These are phyloP conservation scores for Sporothrix humicola DNA, from an alignment of 2,329 filamentous ascomycete species.

Conservation along the genomic window DNA sequence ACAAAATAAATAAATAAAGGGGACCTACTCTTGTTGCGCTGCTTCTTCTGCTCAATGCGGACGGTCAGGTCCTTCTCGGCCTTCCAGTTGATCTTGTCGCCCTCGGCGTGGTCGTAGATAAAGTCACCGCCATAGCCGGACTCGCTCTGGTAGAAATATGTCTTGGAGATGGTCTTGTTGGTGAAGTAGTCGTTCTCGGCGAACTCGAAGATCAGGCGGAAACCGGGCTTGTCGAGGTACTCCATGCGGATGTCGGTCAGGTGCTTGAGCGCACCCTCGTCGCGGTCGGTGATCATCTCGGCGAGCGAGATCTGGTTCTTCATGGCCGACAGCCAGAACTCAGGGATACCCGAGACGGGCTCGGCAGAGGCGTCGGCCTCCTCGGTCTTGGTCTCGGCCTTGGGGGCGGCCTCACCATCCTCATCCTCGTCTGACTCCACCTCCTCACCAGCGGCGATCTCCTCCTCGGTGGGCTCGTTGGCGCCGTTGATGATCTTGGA, in stretches of 20 bases:
- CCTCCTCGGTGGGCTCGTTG: constrained; percentile 82
- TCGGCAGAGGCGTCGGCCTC: constrained; percentile 53
- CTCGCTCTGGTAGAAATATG: constrained; percentile 99
- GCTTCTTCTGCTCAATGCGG: constrained; percentile 97
- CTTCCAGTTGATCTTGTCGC: constrained; percentile 98
- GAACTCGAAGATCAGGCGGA: constrained; percentile 98
- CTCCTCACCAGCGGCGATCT: constrained; percentile 85
- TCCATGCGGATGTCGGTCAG: constrained; percentile 97
- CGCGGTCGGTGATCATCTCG: constrained; percentile 98
- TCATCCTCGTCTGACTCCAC: constrained; percentile 70
- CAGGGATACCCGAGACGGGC: constrained; percentile 80
- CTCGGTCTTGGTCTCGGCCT: constrained; percentile 62
- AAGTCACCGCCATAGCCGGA: constrained; percentile 98
- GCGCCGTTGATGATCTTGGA: constrained; percentile 88
- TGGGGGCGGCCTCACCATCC: constrained; percentile 57
- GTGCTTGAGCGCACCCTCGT: constrained; percentile 90
- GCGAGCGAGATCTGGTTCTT: constrained; percentile 98
- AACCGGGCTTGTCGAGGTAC: constrained; percentile 96
- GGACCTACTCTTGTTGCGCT: constrained; percentile 93
- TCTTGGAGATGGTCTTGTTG: constrained; percentile 97
- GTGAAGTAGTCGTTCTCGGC: constrained; percentile 94
- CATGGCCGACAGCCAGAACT: constrained; percentile 99
- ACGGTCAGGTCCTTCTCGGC: constrained; percentile 90
- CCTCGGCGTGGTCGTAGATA: constrained; percentile 98
- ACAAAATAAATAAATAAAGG: not conserved